Conservation (phyloP, 2,329 filamentous ascomycete species). For the Talaromyces sp. region DNA sequence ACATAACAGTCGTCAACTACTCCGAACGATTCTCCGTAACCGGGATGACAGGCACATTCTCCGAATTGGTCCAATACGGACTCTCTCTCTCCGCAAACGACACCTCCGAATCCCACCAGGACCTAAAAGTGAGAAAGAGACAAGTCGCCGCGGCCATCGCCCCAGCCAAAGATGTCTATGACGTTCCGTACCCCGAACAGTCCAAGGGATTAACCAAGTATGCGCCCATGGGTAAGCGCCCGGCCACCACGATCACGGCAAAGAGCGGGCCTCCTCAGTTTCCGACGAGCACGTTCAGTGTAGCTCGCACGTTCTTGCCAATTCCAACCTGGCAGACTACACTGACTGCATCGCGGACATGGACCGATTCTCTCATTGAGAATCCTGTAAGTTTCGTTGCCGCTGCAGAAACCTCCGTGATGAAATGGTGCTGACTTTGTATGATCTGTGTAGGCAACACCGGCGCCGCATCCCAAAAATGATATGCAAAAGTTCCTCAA, state of each 20-base stretch:
- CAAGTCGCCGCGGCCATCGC: conserved; percentile 24
- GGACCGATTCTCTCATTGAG: conserved; percentile 52
- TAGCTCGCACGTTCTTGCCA: conserved; percentile 54
- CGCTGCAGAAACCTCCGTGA: not conserved
- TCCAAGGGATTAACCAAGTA: conserved; percentile 56
- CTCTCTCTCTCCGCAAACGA: conserved; percentile 26
- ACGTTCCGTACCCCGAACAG: conserved; percentile 56
- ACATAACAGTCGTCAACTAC: conserved; percentile 59
- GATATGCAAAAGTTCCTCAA: conserved; percentile 60
- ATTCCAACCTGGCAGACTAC: conserved; percentile 51
- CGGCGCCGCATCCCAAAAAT: conserved; percentile 51
- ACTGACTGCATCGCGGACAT: conserved; percentile 51
- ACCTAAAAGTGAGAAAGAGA: conserved; percentile 32
- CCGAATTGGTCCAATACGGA: conserved; percentile 35
- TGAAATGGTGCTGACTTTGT: not conserved
- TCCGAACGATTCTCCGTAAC: conserved; percentile 64
- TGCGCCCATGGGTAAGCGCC: conserved; percentile 61
- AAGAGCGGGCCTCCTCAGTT: conserved; percentile 52
- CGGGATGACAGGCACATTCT: conserved; percentile 63
- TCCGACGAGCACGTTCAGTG: conserved; percentile 55
- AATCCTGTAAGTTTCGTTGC: conserved; percentile 55
- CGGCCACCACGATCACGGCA: conserved; percentile 58
- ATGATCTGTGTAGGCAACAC: conserved; percentile 48
- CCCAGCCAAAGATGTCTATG: conserved; percentile 20
- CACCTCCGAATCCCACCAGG: conserved; percentile 25